Conservation (phyloP, 306 rosid genomes). For the Bauhinia variegata region DNA sequence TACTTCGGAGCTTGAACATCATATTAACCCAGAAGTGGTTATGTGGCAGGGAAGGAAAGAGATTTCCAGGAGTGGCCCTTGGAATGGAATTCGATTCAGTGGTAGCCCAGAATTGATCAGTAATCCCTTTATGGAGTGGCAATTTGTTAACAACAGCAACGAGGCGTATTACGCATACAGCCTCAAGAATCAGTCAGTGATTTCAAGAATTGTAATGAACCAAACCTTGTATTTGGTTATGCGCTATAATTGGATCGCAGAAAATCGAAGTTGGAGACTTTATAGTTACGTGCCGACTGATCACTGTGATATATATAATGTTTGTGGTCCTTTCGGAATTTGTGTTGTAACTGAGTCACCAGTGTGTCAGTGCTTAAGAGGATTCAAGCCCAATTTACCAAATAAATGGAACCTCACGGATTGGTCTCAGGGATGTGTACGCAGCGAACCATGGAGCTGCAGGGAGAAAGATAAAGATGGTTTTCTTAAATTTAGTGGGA, state of each 20-base stretch:
- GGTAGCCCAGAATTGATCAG: constrained; percentile 17
- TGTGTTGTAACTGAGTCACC: constrained; percentile 28
- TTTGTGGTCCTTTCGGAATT: constrained; percentile 40
- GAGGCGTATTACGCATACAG: constrained; percentile 37
- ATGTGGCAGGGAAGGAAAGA: constrained; percentile 21
- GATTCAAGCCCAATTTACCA: constrained; percentile 40
- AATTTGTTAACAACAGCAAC: constrained; percentile 8
- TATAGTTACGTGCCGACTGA: constrained; percentile 36
- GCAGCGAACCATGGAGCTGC: constrained; percentile 32
- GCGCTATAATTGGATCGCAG: constrained; percentile 39
- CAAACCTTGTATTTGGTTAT: constrained; percentile 1
- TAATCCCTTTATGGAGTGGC: background rate
- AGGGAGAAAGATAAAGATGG: constrained; percentile 13
- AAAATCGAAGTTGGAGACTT: constrained; percentile 26
- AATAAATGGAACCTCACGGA: constrained; percentile 40
- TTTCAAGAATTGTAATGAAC: constrained; percentile 43
- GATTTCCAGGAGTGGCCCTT: constrained; percentile 37
- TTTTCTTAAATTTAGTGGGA: constrained; percentile 31
- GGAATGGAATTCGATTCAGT: constrained; percentile 44
- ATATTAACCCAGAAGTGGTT: constrained; percentile 31
- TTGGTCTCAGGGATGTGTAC: constrained; percentile 48
- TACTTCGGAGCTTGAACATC: constrained; percentile 25
- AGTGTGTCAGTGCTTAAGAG: constrained; percentile 37
- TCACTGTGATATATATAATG: constrained; percentile 38
- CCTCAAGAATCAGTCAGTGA: constrained; percentile 4